A percentile compares a stretch with the other conserved stretches of the same genome.
phyloP scores from a whole-genome alignment of 1,284 basidiomycete species.

The Xerocomus nothofagi region DNA sequence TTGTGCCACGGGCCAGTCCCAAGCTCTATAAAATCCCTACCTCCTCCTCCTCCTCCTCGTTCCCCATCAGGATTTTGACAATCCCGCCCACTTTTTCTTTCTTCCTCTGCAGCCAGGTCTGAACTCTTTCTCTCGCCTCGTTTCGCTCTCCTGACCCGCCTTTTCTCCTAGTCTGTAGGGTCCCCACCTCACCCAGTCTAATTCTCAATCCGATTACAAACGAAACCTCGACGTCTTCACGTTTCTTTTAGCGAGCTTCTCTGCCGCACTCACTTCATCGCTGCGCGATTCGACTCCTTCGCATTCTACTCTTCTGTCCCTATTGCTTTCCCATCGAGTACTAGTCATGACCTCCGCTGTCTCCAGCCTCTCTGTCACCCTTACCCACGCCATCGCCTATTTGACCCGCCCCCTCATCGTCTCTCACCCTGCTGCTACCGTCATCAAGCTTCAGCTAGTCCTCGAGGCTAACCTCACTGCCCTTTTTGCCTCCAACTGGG shows the following conservation, averaged over 20 bases:
- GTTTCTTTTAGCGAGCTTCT: constrained; percentile 29
- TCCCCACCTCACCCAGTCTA: constrained; percentile 19
- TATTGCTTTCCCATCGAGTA: constrained; percentile 1
- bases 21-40: constrained; percentile 26
- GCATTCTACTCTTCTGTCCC: constrained; percentile 22
- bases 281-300: constrained; percentile 57
- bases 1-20: constrained; percentile 6
- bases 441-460: constrained; percentile 64
- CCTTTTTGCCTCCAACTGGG: constrained; percentile 66
- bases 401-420: constrained; percentile 62
- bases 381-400: constrained; percentile 70
- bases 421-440: constrained; percentile 54
- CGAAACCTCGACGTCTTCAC: constrained; percentile 27
- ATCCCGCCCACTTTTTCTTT: constrained; percentile 28
- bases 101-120: constrained; percentile 32
- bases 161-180: constrained; percentile 27
- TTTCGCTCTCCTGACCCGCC: too few relatives aligned
- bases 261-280: constrained; percentile 46
- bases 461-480: constrained; percentile 71
- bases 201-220: constrained; percentile 26
- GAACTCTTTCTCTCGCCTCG: constrained; percentile 6
- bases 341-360: constrained; percentile 47
- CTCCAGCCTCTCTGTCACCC: constrained; percentile 59
- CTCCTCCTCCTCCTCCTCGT: neutral
- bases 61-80: constrained; percentile 37